These are phyloP conservation scores for Pseudopithomyces maydicus DNA, from an alignment of 2,329 filamentous ascomycete genomes.

Conservation along the genomic window DNA sequence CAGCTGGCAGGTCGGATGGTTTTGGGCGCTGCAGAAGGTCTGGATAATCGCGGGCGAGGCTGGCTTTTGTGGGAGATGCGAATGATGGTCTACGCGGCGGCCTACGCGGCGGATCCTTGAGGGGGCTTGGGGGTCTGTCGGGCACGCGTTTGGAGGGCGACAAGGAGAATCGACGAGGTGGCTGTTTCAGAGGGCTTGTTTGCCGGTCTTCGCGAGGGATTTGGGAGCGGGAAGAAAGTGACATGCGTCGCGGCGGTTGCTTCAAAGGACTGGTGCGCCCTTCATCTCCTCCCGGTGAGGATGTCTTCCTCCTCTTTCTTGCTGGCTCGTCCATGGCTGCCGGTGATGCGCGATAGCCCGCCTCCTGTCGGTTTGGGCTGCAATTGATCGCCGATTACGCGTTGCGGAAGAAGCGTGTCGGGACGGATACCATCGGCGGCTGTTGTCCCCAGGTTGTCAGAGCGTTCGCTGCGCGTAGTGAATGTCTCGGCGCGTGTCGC, in stretches of 20 bases:
- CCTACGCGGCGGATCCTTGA: constrained; percentile 39
- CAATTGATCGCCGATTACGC: neutral
- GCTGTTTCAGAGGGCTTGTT: constrained; percentile 27
- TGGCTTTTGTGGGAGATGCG: constrained; percentile 48
- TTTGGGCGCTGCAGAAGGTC: constrained; percentile 29
- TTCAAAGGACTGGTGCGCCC: constrained; percentile 29
- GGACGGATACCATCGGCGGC: constrained; percentile 8
- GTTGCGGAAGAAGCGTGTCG: constrained; percentile 6
- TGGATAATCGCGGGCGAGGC: constrained; percentile 46
- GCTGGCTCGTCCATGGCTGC: constrained; percentile 37
- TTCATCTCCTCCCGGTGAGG: constrained; percentile 28
- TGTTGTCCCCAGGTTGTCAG: neutral
- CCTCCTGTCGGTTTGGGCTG: neutral
- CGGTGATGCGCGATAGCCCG: neutral
- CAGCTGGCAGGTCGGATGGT: constrained; percentile 15
- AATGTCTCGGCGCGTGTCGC: constrained; percentile 27
- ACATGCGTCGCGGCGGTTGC: constrained; percentile 40
- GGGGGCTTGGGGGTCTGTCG: constrained; percentile 26
- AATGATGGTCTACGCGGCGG: constrained; percentile 45
- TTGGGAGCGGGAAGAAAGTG: constrained; percentile 36
- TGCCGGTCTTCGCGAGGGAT: constrained; percentile 24
- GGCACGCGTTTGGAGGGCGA: constrained; percentile 10
- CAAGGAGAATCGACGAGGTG: constrained; percentile 6
- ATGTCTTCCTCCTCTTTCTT: constrained; percentile 42
- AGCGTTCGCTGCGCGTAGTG: neutral